Conservation (phyloP, 1,139 yeast species). For the Magnusiomyces paraingens region DNA sequence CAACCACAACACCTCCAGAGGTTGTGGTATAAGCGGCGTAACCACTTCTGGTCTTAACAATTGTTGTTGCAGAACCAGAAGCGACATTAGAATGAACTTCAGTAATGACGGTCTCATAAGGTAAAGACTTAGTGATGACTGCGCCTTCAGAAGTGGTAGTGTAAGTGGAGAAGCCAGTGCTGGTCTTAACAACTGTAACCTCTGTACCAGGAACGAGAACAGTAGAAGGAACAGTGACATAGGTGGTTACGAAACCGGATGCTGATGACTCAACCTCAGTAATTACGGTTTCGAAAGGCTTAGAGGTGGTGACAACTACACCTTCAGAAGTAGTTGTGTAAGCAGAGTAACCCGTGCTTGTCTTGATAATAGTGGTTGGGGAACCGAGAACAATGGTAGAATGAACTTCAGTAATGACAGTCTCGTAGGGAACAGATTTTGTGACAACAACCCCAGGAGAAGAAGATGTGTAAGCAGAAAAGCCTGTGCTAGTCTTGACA, state of each 20-base stretch:
- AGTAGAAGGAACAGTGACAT: not conserved
- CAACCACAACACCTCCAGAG: constrained; percentile 26
- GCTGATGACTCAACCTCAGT: constrained; percentile 11
- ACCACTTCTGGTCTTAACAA: not conserved
- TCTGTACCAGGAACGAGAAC: too few species aligned
- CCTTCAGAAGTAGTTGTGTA: constrained; percentile 21
- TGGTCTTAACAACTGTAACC: too few species aligned
- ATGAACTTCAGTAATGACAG: not conserved
- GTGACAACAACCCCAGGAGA: too few species aligned
- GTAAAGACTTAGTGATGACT: too few species aligned
- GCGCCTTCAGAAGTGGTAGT: too few species aligned
- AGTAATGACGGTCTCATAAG: too few species aligned
- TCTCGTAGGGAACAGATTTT: too few species aligned
- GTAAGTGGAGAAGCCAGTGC: too few species aligned
- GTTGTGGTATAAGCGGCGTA: constrained; percentile 13
- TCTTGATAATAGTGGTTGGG: not conserved
- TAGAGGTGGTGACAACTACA: constrained; percentile 26
- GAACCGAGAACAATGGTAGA: not conserved
- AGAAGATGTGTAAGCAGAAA: too few species aligned
- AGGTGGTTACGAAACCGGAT: not conserved
- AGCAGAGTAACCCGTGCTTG: not conserved
- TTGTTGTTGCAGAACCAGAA: not conserved
- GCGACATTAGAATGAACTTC: not conserved
- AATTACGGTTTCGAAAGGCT: constrained; percentile 9
- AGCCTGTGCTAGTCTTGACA: too few species aligned